Percentiles rank a stretch among this genome's conserved stretches.
Conservation (phyloP, 495 filamentous ascomycete species). For the Annulohypoxylon stygium region DNA sequence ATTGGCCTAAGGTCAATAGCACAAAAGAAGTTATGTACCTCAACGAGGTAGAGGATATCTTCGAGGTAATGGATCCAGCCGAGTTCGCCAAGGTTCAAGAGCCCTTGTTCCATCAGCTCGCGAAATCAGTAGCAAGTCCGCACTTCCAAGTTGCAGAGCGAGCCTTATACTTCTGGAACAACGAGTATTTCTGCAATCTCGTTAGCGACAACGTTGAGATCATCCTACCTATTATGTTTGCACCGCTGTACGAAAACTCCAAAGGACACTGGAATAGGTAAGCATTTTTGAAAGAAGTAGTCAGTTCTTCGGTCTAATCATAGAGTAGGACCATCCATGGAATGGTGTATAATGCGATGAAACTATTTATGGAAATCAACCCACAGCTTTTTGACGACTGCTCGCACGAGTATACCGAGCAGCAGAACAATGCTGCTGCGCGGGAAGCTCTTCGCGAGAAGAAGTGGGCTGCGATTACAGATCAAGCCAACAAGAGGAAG, state of each 20-base stretch:
- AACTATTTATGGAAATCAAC: constrained; percentile 99
- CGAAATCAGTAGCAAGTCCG: constrained; percentile 97
- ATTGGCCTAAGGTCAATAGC: constrained; percentile 99
- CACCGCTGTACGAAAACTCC: constrained; percentile 97
- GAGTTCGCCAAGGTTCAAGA: constrained; percentile 99
- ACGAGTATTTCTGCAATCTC: constrained; percentile 99
- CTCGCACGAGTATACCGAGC: constrained; percentile 97
- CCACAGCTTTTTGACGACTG: constrained; percentile 98
- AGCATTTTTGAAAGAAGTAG: constrained; percentile 38
- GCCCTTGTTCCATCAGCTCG: constrained; percentile 94
- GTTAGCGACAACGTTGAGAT: constrained; percentile 99
- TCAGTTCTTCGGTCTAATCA: constrained; percentile 33
- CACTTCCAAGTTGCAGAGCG: constrained; percentile 99
- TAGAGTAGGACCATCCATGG: constrained; percentile 90
- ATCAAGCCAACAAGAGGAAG: constrained; percentile 77
- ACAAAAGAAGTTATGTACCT: constrained; percentile 99
- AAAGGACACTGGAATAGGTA: constrained; percentile 99
- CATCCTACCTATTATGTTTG: constrained; percentile 99
- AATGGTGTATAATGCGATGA: constrained; percentile 99
- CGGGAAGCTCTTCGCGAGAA: constrained; percentile 79
- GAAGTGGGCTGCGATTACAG: constrained; percentile 87
- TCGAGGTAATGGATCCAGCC: constrained; percentile 99
- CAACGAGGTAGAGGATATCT: constrained; percentile 99
- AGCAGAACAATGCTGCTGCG: constrained; percentile 87
- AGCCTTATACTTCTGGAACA: constrained; percentile 99